Evolutionary conservation across 2,329 filamentous ascomycete genomes (phyloP).

Genomic region (Fusarium sp.): DNA sequence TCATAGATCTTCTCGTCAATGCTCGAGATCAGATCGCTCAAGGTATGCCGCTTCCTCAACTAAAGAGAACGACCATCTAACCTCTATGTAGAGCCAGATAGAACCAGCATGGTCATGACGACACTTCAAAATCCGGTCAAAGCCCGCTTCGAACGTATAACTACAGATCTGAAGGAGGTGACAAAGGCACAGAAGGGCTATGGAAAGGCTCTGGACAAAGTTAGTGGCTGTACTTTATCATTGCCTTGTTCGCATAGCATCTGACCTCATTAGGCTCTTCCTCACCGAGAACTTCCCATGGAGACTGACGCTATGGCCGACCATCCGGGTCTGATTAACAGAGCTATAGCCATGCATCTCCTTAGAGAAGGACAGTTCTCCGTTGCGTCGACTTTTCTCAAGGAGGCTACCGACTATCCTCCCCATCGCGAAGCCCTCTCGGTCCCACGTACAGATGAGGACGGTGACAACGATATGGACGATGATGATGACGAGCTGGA

Average conservation of each 20-base stretch:
- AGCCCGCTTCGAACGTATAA: slow-evolving; percentile 81
- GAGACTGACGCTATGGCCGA: slow-evolving; percentile 84
- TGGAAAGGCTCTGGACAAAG: slow-evolving; percentile 85
- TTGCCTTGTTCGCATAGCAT: background rate
- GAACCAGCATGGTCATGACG: slow-evolving; percentile 77
- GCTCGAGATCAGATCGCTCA: slow-evolving; percentile 79
- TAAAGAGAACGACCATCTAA: slow-evolving; percentile 21
- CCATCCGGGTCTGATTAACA: slow-evolving; percentile 83
- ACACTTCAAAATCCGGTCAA: slow-evolving; percentile 90
- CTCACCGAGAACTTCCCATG: slow-evolving; percentile 73
- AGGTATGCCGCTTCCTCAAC: slow-evolving; percentile 58
- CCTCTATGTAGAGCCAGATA: slow-evolving; percentile 48
- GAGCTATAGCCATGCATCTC: slow-evolving; percentile 95
- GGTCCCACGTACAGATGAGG: slow-evolving; percentile 45
- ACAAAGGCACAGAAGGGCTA: slow-evolving; percentile 86
- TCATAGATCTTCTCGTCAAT: slow-evolving; percentile 79
- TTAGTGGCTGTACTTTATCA: slow-evolving; percentile 50
- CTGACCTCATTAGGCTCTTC: slow-evolving; percentile 51
- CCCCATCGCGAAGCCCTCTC: slow-evolving; percentile 34
- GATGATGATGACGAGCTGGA: slow-evolving; percentile 47
- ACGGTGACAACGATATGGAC: slow-evolving; percentile 51
- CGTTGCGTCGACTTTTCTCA: slow-evolving; percentile 86
- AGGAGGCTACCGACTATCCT: slow-evolving; percentile 68
- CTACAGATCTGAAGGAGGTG: slow-evolving; percentile 83
- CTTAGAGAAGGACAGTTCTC: slow-evolving; percentile 93